These are phyloP conservation scores for Citrus sp. DNA, from an alignment of 345 rosid species.

Conservation along the genomic window DNA sequence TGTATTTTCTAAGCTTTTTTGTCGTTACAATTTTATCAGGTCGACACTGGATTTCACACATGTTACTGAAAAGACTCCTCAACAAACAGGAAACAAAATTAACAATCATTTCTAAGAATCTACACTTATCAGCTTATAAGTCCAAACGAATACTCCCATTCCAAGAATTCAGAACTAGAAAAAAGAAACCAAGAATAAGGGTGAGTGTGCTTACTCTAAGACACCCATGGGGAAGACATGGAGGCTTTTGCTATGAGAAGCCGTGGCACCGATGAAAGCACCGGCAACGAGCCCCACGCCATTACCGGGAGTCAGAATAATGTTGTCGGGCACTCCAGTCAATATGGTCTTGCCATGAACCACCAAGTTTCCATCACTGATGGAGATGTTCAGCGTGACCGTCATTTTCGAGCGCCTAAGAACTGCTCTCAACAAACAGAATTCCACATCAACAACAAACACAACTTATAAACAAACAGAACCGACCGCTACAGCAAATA, in stretches of 20 bases:
- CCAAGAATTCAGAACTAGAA: not conserved
- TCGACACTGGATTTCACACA: not conserved
- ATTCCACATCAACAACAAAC: not conserved
- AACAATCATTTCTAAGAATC: not conserved
- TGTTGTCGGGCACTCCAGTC: conserved; percentile 82
- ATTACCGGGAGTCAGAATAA: conserved; percentile 65
- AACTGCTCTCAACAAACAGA: conserved; percentile 8
- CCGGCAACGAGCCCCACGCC: conserved; percentile 68
- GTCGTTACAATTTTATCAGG: not conserved
- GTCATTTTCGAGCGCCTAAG: conserved; percentile 55
- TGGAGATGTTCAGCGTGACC: conserved; percentile 65
- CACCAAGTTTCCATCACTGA: conserved; percentile 77
- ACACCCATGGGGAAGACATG: conserved; percentile 91
- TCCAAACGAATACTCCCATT: not conserved
- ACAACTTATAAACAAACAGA: not conserved
- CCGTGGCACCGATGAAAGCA: conserved; percentile 81
- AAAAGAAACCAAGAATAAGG: not conserved
- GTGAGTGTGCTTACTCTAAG: conserved; percentile 53
- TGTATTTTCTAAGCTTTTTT: not conserved
- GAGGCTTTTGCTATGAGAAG: conserved; percentile 75
- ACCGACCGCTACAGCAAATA: not conserved
- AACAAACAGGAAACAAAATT: not conserved
- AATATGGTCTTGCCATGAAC: conserved; percentile 90
- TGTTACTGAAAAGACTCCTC: not conserved
- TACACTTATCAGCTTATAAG: not conserved